Evolutionary conservation across 192 early-diverging fungal genomes (phyloP), one percentile per base, ranked within the genome.

Genomic region (Umbelopsis sp.): DNA sequence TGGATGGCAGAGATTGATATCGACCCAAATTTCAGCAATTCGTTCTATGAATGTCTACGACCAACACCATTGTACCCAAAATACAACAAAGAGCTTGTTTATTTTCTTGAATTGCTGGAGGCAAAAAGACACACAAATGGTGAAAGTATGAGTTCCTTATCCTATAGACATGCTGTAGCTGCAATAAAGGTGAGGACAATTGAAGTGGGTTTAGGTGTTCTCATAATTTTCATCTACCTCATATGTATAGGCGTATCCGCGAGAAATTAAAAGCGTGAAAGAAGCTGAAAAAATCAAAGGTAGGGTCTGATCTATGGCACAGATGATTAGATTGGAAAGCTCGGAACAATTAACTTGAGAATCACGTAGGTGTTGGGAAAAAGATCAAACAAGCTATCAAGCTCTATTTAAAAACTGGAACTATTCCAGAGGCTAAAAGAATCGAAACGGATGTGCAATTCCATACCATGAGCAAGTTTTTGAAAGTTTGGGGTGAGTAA

Each of bases 41-140:
- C 78, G 15, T 70, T 66, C 30, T 75, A 79, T 58, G 77, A 53
- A 66, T 79, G 77, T 23, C 22, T 79, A 33, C 77, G 73, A 20
- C 77, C 77, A n/a, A 79, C 78, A 41, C 71, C 78, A 16, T 50
- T 69, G 3, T 22, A n/a, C 0, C 45, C 73, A 20, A 45, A 41
- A 13, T 67, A 66, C 49, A 79, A 79, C 61, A 49, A 72, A 53
- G 41, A 49, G 18, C 41, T 79, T 4, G 45, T 79, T 3, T 22
- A 51, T 23, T 55, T 74, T 3, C 64, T 79, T 2, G 48, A 69
- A 35, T 27, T 72, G 12, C 20, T 79, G 46, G 78, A 75, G 68
- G 46, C n/a, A 21, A 22, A 46, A 46, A 48, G 78, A 18, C 66
- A 71, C 21, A 15, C 72, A 1, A 65, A 75, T 58, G 41, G 27